Base-by-base conservation (phyloP, 345 rosid genomes). In the Salix viminalis region DNA sequence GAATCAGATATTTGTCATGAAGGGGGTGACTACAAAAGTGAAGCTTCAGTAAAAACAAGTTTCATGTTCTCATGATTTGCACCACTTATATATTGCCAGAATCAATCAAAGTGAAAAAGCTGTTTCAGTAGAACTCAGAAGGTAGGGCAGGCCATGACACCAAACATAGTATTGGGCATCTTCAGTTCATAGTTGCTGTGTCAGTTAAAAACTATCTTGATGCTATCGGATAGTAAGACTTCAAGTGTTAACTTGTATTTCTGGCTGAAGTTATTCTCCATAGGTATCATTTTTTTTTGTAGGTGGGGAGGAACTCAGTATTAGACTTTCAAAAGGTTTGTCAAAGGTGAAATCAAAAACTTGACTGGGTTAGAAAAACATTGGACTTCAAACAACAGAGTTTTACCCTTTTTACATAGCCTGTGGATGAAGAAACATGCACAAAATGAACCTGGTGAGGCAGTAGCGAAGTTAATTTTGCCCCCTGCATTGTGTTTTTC, bases 1-100 rank as follows among this genome's bases (percentile, higher is more conserved):
- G 44, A 79, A 46, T 67, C 46, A 64, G 56, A 77, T 26, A 54
- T 5, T 65, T 44, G 7, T 71, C 52, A 79, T 28, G 80, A 32
- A 67, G 23, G 56, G 56, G 67, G 48, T 42, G 64, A 69, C 19
- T 34, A 5, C 50, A 61, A 34, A 16, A 65, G 21, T 15, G 8
- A 32, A 65, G 21, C 37, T 65, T 30, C 37, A 64, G 19, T 28
- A 65, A 32, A 65, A 15, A 30, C 26, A 56, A 54, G n/a, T 56
- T 10, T 9, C 62, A 56, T 8, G 4, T n/a, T 24, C 26, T 56
- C 62, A n/a, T 8, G 26, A 56, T 56, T 56, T 23, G 24, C 62
- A 9, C 14, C 36, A 36, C 52, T 67, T 30, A 23, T 32, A 26
- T 32, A 18, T 52, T 52, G 36, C 28, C 34, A 30, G 16, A 71